Evolutionary conservation across 352 stramenopile genomes (phyloP).

Genomic region (Phytophthora macrochlamydospora): DNA sequence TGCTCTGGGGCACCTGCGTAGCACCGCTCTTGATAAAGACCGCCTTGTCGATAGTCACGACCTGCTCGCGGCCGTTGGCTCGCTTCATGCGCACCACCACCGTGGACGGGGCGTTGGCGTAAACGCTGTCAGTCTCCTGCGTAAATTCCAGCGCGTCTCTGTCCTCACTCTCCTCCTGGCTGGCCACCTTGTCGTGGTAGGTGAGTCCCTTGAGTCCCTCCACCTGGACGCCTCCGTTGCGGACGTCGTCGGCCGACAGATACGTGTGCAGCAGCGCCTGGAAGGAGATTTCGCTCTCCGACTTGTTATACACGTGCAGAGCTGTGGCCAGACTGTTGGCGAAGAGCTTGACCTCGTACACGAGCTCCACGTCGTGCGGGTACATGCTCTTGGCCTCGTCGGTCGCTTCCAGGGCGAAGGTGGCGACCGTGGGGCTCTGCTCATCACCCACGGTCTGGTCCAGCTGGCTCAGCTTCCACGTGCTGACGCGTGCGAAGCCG

Average conservation of each 20-base stretch:
- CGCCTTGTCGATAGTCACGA: constrained; percentile 80
- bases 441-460: constrained; percentile 44
- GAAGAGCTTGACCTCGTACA: constrained; percentile 90
- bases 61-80: constrained; percentile 47
- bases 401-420: constrained; percentile 57
- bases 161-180: constrained; percentile 58
- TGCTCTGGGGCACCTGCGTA: constrained; percentile 36
- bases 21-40: constrained; percentile 59
- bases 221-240: constrained; percentile 61
- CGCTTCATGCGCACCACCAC: constrained; percentile 74
- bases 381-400: constrained; percentile 62
- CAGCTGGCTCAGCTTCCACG: constrained; percentile 69
- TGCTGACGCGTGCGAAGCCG: constrained; percentile 90
- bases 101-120: constrained; percentile 68
- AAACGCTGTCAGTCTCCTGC: constrained; percentile 91
- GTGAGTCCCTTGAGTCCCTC: constrained; percentile 85
- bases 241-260: constrained; percentile 83
- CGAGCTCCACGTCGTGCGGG: constrained; percentile 79
- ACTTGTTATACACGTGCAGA: constrained; percentile 92
- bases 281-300: constrained; percentile 84
- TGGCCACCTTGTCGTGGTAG: constrained; percentile 92
- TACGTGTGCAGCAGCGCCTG: constrained; percentile 97
- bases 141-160: constrained; percentile 67
- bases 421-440: constrained; percentile 56
- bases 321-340: constrained; percentile 81